A percentile compares a stretch with the other conserved stretches of the same genome.
These are phyloP conservation scores for Russula compacta DNA, from an alignment of 768 basidiomycete genomes.

Conservation along the genomic window DNA sequence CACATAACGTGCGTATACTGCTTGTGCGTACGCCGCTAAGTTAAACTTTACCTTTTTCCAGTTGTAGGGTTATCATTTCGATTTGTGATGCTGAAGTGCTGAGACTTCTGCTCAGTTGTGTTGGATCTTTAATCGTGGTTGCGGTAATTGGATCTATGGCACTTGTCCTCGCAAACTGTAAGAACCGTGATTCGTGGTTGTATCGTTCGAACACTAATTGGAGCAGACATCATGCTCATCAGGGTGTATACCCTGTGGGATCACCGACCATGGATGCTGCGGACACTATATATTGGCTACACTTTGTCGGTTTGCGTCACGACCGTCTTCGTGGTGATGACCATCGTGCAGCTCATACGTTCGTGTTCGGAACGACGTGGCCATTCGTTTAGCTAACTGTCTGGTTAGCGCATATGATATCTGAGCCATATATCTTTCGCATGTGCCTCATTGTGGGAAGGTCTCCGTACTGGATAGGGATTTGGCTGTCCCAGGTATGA, in stretches of 20 bases:
- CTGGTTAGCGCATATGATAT: neutral
- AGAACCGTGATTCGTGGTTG: slow-evolving; percentile 18
- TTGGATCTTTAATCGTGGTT: slow-evolving; percentile 5
- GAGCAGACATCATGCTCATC: slow-evolving; percentile 29
- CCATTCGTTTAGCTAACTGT: neutral
- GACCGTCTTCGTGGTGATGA: slow-evolving; percentile 1
- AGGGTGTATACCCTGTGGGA: slow-evolving; percentile 34
- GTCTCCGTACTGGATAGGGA: slow-evolving; percentile 12
- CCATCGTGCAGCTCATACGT: slow-evolving; percentile 5
- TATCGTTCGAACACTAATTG: slow-evolving; percentile 21
- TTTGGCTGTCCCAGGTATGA: slow-evolving; percentile 33
- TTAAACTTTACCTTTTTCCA: neutral
- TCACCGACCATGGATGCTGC: slow-evolving; percentile 22
- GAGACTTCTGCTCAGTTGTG: neutral
- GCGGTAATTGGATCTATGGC: slow-evolving; percentile 25
- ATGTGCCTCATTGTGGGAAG: slow-evolving; percentile 13
- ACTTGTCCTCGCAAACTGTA: slow-evolving; percentile 24
- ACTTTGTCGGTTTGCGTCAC: slow-evolving; percentile 5
- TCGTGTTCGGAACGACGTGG: neutral
- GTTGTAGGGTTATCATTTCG: neutral
- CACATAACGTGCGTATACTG: neutral
- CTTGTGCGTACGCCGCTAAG: neutral
- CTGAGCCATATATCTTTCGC: slow-evolving; percentile 5
- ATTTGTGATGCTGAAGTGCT: neutral
- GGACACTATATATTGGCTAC: neutral